phyloP scores from a whole-genome alignment of 1,139 yeast species.

The Geotrichum candidum region DNA sequence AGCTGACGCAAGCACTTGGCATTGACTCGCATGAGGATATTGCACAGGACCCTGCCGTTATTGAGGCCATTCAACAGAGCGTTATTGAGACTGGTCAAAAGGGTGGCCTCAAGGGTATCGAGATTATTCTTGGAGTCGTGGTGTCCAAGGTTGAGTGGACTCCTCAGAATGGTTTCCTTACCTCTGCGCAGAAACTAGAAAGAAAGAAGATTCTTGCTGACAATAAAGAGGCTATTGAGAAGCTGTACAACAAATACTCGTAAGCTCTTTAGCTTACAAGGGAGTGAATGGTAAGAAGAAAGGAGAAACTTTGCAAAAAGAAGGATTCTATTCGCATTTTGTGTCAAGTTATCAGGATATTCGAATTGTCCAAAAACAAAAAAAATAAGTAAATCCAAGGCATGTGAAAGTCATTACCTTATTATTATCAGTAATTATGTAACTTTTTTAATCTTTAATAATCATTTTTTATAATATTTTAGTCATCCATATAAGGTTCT shows the following conservation, averaged over 20 bases:
- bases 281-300: background rate
- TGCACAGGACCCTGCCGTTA: conserved; percentile 54
- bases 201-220: conserved; percentile 78
- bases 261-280: background rate
- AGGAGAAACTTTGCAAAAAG: background rate
- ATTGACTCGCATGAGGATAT: conserved; percentile 48
- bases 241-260: background rate
- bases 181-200: conserved; percentile 94
- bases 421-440: background rate
- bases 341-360: background rate
- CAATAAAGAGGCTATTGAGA: conserved; percentile 33
- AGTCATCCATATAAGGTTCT: background rate
- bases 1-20: conserved; percentile 51
- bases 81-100: conserved; percentile 69
- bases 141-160: conserved; percentile 93
- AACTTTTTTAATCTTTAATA: background rate
- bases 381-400: background rate
- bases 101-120: conserved; percentile 82
- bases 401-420: background rate
- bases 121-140: conserved; percentile 72
- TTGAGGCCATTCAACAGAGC: conserved; percentile 49
- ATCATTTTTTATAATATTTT: background rate
- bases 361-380: background rate
- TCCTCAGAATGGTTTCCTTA: conserved; percentile 88
- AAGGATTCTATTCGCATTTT: background rate